Evolutionary conservation across 495 filamentous ascomycete species (phyloP).

Genomic region (Clohesyomyces aquaticus): DNA sequence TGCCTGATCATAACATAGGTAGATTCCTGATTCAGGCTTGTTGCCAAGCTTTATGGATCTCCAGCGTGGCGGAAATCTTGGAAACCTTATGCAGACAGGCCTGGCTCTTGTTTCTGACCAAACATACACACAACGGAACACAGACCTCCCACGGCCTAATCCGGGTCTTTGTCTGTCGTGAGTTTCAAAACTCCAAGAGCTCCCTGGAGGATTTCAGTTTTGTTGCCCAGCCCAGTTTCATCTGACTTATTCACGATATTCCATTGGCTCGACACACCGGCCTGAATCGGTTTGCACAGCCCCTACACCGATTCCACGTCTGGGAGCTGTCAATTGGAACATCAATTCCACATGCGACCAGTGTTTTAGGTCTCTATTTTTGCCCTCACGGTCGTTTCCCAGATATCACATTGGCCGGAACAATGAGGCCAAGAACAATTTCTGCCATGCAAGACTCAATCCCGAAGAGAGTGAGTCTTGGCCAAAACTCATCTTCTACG

Average conservation of each 20-base stretch:
- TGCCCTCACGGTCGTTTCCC: slow-evolving; percentile 14
- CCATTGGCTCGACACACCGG: not conserved
- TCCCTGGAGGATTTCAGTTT: not conserved
- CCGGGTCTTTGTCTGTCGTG: not conserved
- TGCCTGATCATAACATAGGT: no score
- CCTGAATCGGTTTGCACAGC: not conserved
- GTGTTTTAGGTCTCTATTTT: slow-evolving; percentile 11
- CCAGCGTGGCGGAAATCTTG: not conserved
- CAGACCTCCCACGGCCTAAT: not conserved
- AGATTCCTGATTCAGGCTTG: not conserved
- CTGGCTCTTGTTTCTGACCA: not conserved
- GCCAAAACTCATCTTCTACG: slow-evolving; percentile 21
- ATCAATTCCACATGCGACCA: not conserved
- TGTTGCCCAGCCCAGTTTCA: no score
- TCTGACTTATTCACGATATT: not conserved
- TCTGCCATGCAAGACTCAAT: not conserved
- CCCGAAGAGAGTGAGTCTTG: slow-evolving; percentile 8
- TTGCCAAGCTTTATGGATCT: slow-evolving; percentile 10
- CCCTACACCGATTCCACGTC: not conserved
- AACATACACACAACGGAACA: not conserved
- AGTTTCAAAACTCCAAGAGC: slow-evolving; percentile 1
- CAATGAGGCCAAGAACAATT: not conserved
- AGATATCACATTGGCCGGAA: not conserved
- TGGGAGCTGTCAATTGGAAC: slow-evolving; percentile 3
- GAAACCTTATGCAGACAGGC: not conserved